These are phyloP conservation scores for Aureobasidium sp. DNA, from an alignment of 2,329 filamentous ascomycete species.

Conservation along the genomic window DNA sequence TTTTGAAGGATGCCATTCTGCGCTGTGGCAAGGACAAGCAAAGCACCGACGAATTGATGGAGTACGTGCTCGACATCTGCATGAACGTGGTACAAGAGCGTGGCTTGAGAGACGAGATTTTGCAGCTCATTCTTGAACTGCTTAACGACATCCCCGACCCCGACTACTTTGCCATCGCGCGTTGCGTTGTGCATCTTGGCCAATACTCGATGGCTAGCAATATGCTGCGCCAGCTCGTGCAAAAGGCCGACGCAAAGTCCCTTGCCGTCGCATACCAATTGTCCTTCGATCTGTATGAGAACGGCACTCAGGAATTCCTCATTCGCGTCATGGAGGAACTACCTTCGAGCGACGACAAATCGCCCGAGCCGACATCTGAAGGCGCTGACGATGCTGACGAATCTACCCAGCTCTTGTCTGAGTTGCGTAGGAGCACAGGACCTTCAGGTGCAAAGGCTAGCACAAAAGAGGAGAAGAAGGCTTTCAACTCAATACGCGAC, in stretches of 20 bases:
- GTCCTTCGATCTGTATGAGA: conserved; percentile 96
- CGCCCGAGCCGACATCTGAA: conserved; percentile 29
- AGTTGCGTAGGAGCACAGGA: conserved; percentile 47
- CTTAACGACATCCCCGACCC: conserved; percentile 85
- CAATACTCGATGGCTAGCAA: conserved; percentile 83
- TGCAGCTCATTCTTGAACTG: conserved; percentile 82
- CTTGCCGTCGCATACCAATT: conserved; percentile 91
- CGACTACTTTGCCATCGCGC: conserved; percentile 96
- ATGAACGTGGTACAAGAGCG: conserved; percentile 97
- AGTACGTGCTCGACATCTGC: conserved; percentile 90
- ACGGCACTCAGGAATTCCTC: conserved; percentile 94
- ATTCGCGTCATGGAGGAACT: conserved; percentile 79
- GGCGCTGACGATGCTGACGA: conserved; percentile 44
- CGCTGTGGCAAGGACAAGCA: conserved; percentile 82
- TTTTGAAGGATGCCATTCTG: conserved; percentile 78
- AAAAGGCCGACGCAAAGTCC: conserved; percentile 68
- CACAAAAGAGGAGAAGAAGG: conserved; percentile 43
- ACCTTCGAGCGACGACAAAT: conserved; percentile 48
- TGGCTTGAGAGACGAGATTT: conserved; percentile 71
- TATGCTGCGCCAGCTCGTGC: conserved; percentile 74
- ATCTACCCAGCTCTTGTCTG: conserved; percentile 49
- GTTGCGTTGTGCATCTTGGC: conserved; percentile 93
- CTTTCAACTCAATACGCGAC: conserved; percentile 48
- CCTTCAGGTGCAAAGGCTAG: conserved; percentile 19
- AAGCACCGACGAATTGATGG: conserved; percentile 83